Evolutionary conservation across 83 land plant species (phyloP).

Genomic region (Picea abies): DNA sequence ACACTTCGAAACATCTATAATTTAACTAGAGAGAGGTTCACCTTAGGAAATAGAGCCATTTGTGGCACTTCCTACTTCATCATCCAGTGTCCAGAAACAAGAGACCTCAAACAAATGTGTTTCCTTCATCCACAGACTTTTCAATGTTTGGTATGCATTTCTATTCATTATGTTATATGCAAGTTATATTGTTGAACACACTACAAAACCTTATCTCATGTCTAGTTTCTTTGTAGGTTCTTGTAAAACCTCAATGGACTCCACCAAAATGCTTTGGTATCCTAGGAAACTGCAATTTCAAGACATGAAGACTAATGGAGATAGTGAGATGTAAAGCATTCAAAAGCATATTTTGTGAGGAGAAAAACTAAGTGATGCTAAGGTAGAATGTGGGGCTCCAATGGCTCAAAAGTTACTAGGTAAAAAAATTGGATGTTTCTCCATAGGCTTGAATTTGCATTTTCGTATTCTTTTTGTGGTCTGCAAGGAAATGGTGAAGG

Average conservation of each 20-base stretch:
- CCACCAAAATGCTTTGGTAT: conserved; percentile 1
- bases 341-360: conserved; percentile 15
- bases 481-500: neutral
- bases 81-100: conserved; percentile 2
- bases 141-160: conserved; percentile 2
- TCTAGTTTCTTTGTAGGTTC: neutral
- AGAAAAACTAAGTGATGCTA: neutral
- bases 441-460: neutral
- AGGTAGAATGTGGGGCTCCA: neutral
- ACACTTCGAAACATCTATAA: no score
- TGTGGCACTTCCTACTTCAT: neutral
- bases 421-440: neutral
- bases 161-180: neutral
- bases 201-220: neutral
- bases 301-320: neutral
- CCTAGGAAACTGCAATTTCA: neutral
- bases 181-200: neutral
- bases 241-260: neutral
- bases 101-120: conserved; percentile 5
- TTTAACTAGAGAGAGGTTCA: no score
- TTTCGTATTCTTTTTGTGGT: neutral
- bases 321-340: conserved; percentile 2
- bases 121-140: conserved; percentile 3
- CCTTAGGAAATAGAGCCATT: conserved; percentile 16
- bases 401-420: neutral